phyloP scores from a whole-genome alignment of 2,329 filamentous ascomycete species.

The Fusarium citri region DNA sequence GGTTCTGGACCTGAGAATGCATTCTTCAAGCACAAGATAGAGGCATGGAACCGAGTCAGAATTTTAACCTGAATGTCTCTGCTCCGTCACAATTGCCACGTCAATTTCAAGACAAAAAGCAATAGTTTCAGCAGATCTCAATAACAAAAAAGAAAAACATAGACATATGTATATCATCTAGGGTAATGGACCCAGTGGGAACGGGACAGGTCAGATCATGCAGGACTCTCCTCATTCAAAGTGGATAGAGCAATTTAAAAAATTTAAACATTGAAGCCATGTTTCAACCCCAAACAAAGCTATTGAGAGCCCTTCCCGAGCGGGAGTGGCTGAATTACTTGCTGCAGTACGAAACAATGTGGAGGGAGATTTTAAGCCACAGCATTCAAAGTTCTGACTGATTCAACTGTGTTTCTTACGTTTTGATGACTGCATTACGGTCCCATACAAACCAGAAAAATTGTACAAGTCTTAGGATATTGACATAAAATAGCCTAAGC shows the following conservation, averaged over 20 bases:
- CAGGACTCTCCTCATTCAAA: background rate
- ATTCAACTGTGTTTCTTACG: background rate
- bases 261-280: constrained; percentile 2
- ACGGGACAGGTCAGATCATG: constrained; percentile 1
- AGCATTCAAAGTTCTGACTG: background rate
- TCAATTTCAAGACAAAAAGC: background rate
- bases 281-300: constrained; percentile 26
- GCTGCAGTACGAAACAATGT: background rate
- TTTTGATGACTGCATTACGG: too few relatives aligned
- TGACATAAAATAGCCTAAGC: too few relatives aligned
- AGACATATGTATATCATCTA: background rate
- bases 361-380: constrained; percentile 28
- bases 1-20: background rate
- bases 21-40: background rate
- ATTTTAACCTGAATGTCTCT: background rate
- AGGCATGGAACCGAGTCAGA: background rate
- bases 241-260: constrained; percentile 3
- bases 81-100: background rate
- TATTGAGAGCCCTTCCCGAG: background rate
- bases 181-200: background rate
- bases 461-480: too few relatives aligned
- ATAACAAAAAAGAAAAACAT: background rate
- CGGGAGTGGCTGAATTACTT: constrained; percentile 31
- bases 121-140: background rate
- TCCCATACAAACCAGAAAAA: too few relatives aligned